phyloP scores from a whole-genome alignment of 352 stramenopile genomes.

The Bremia lactucae region DNA sequence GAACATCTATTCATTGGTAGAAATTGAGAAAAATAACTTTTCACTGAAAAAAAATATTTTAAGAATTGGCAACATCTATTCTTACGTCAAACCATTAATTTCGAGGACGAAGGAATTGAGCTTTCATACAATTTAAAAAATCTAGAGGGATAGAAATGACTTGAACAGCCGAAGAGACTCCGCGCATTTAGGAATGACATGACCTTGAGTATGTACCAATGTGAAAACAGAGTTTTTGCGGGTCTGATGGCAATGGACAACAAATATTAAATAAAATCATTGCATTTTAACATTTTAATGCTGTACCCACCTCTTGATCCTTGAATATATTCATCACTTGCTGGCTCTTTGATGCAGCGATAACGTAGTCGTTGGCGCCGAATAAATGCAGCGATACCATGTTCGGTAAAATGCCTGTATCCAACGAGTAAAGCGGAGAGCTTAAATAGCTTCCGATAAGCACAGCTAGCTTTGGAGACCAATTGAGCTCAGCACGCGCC shows the following conservation, averaged over 20 bases:
- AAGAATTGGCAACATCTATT: no score
- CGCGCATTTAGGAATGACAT: conserved; percentile 72
- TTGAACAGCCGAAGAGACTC: conserved; percentile 38
- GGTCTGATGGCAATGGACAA: conserved; percentile 13
- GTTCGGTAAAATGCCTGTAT: conserved; percentile 34
- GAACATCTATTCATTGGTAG: conserved; percentile 13
- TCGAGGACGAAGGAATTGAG: conserved; percentile 15
- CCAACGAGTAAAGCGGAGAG: conserved; percentile 41
- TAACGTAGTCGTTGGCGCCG: conserved; percentile 72
- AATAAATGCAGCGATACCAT: conserved; percentile 68
- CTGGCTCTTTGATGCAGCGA: conserved; percentile 58
- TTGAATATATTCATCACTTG: conserved; percentile 59
- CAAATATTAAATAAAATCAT: no score
- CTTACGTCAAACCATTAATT: conserved; percentile 4
- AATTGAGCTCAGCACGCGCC: conserved; percentile 46
- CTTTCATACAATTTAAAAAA: conserved; percentile 13
- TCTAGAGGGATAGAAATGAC: conserved; percentile 31
- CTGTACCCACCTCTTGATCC: conserved; percentile 28
- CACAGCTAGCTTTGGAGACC: conserved; percentile 57
- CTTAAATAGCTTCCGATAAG: conserved; percentile 69
- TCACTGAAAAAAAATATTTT: no score
- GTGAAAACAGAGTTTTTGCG: conserved; percentile 37
- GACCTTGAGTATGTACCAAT: conserved; percentile 57
- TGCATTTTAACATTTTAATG: not conserved
- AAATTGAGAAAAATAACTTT: conserved; percentile 14